phyloP scores from a whole-genome alignment of 2,329 filamentous ascomycete genomes.

The Scedosporium apiospermum region DNA sequence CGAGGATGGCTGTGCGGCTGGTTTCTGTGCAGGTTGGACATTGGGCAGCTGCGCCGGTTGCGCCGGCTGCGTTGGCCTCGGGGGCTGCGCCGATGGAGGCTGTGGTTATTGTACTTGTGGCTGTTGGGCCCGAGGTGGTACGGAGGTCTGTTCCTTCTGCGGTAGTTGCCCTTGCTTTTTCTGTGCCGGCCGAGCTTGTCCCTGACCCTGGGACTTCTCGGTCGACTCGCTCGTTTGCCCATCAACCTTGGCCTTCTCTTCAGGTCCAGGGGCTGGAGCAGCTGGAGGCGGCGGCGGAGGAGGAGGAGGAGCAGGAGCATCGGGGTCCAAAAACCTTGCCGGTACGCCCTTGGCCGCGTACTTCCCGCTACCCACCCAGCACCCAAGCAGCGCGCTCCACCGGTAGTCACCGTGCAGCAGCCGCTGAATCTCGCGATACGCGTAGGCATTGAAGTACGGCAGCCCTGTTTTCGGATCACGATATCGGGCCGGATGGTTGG shows the following conservation, averaged over 20 bases:
- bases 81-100: not conserved
- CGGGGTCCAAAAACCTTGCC: slow-evolving; percentile 53
- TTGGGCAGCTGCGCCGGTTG: not conserved
- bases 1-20: not conserved
- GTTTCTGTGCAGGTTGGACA: not conserved
- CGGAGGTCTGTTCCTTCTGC: not conserved
- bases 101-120: not conserved
- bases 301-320: slow-evolving; percentile 8
- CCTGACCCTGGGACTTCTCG: not conserved
- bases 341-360: slow-evolving; percentile 69
- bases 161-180: not conserved
- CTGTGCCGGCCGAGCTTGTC: not conserved
- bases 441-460: slow-evolving; percentile 67
- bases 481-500: slow-evolving; percentile 70
- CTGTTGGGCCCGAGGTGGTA: not conserved
- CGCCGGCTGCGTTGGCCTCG: not conserved
- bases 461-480: slow-evolving; percentile 78
- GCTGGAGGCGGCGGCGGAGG: not conserved
- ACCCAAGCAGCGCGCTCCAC: slow-evolving; percentile 74
- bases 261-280: not conserved
- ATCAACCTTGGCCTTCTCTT: not conserved
- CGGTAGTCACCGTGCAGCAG: slow-evolving; percentile 64
- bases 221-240: not conserved
- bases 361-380: slow-evolving; percentile 65
- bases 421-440: slow-evolving; percentile 73